A percentile compares a stretch with the other conserved stretches of the same genome.
phyloP scores from a whole-genome alignment of 208 protist genomes.

The Lotmaria passim region DNA sequence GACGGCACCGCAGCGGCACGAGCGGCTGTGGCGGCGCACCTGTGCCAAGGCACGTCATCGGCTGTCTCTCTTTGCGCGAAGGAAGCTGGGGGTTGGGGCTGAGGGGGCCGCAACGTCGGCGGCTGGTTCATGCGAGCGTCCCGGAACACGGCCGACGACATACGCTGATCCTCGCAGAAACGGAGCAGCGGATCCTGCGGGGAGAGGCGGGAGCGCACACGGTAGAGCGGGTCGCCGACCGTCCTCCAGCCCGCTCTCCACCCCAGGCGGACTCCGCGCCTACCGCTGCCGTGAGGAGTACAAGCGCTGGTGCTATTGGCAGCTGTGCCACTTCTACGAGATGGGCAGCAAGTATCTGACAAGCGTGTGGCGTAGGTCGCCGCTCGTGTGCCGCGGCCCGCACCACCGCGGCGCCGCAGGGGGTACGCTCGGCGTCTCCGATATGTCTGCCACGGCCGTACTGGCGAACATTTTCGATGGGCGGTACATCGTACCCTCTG shows the following conservation, averaged over 20 bases:
- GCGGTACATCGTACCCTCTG: slow-evolving; percentile 33
- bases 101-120: background rate
- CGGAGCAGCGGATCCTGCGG: background rate
- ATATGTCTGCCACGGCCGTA: slow-evolving; percentile 10
- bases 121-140: background rate
- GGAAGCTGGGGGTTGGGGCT: background rate
- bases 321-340: slow-evolving; percentile 49
- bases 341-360: slow-evolving; percentile 38
- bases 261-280: slow-evolving; percentile 23
- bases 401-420: background rate
- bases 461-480: slow-evolving; percentile 26
- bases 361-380: slow-evolving; percentile 39
- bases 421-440: background rate
- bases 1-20: slow-evolving; percentile 12
- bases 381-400: background rate
- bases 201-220: background rate
- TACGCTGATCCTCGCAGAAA: slow-evolving; percentile 9
- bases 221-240: background rate
- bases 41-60: slow-evolving; percentile 22
- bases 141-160: background rate
- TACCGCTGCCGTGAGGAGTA: slow-evolving; percentile 38
- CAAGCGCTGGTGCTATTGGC: slow-evolving; percentile 43
- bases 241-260: slow-evolving; percentile 2
- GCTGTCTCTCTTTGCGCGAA: slow-evolving; percentile 3
- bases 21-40: slow-evolving; percentile 23